phyloP scores from a whole-genome alignment of 306 rosid species.

The Ormosia semicastrata region DNA sequence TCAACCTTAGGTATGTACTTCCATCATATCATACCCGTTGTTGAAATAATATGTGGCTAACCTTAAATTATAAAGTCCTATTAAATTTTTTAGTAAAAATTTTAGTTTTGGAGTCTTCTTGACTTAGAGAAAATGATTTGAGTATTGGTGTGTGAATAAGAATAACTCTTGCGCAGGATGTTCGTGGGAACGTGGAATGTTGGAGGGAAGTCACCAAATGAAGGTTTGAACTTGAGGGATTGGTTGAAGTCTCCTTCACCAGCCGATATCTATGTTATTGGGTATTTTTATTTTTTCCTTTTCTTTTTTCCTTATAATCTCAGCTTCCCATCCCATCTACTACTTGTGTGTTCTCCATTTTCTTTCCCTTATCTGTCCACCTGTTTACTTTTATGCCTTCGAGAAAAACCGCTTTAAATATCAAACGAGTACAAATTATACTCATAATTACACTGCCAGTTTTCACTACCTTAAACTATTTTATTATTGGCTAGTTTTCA shows the following conservation, averaged over 20 bases:
- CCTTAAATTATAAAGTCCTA: background rate
- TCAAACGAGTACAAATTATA: background rate
- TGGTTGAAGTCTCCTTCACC: slow-evolving; percentile 72
- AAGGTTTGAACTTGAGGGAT: slow-evolving; percentile 55
- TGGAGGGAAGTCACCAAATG: slow-evolving; percentile 85
- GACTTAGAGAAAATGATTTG: background rate
- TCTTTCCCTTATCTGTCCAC: background rate
- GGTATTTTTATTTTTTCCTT: slow-evolving; percentile 39
- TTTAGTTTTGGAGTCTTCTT: background rate
- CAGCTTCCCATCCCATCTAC: background rate
- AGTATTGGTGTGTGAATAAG: background rate
- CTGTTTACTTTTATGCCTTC: background rate
- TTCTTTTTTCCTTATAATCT: background rate
- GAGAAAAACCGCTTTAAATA: background rate
- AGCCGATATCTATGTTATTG: slow-evolving; percentile 73
- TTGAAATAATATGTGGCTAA: slow-evolving; percentile 19
- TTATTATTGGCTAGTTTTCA: background rate
- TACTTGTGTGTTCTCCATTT: background rate
- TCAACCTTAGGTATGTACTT: slow-evolving; percentile 50
- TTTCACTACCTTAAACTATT: background rate
- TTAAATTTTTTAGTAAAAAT: background rate
- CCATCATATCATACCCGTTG: background rate
- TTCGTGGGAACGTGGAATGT: slow-evolving; percentile 97
- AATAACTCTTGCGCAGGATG: slow-evolving; percentile 46
- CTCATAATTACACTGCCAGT: slow-evolving; percentile 7